phyloP scores from a whole-genome alignment of 2,329 filamentous ascomycete species.

The Talaromyces atroroseus region DNA sequence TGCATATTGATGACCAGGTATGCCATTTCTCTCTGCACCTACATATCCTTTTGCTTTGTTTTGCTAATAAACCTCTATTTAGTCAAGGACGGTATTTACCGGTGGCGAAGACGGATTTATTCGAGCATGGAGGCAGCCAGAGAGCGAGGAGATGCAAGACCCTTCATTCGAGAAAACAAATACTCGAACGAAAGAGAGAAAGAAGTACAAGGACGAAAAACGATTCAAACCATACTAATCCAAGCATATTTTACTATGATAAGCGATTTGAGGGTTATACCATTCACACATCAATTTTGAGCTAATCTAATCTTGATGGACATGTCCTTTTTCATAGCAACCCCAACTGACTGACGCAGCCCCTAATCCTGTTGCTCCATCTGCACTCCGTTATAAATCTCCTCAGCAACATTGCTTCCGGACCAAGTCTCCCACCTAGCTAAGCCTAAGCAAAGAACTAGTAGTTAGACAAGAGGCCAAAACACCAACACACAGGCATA shows the following conservation, averaged over 20 bases:
- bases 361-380: too few species aligned
- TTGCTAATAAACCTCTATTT: neutral
- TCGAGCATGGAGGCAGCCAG: slow-evolving; percentile 31
- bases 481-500: neutral
- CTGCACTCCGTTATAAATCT: neutral
- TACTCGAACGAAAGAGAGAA: slow-evolving; percentile 28
- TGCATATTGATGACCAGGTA: slow-evolving; percentile 42
- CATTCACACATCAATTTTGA: too few species aligned
- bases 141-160: slow-evolving; percentile 12
- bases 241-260: neutral
- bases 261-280: neutral
- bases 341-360: too few species aligned
- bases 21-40: neutral
- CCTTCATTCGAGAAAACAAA: slow-evolving; percentile 19
- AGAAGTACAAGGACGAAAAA: slow-evolving; percentile 27
- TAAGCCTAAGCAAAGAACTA: neutral
- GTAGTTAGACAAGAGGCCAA: neutral
- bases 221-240: slow-evolving; percentile 33
- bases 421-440: neutral
- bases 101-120: slow-evolving; percentile 43
- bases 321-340: too few species aligned
- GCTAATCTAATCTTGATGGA: too few species aligned
- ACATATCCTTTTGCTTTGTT: neutral
- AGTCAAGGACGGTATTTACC: slow-evolving; percentile 39
- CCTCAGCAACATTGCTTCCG: neutral